Evolutionary conservation across 176 grass and related monocot genomes (phyloP), one percentile per base, ranked within the genome.

Genomic region (Themeda triandra): DNA sequence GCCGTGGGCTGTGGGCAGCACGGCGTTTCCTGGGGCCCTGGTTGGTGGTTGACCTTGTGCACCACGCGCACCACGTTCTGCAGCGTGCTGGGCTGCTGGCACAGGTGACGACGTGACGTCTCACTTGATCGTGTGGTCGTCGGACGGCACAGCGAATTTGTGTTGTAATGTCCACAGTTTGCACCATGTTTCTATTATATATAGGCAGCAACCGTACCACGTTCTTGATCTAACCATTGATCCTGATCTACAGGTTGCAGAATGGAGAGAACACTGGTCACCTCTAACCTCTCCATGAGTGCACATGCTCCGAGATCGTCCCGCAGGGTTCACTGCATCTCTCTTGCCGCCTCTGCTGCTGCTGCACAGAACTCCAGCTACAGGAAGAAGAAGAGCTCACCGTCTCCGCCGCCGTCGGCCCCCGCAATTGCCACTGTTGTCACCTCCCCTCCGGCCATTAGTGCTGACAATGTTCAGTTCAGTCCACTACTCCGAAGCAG

Each of bases 221-320:
- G 17, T 28, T 11, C 13, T 76, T 14, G n/a, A 6, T 5, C 39
- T 45, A 77, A n/a, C 17, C 59, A 32, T 41, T 48, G 41, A 80
- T 80, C 60, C 17, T 64, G 54, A 78, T 71, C 73, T 51, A 40
- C 39, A 19, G 8, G 12, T 56, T 66, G 41, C 75, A 67, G 69
- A 42, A 89, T 89, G 87, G 82, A 89, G 76, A 73, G 82, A 68
- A 78, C 82, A 65, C 48, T 89, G 53, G 71, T 80, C 76, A 89
- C 82, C 14, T 89, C 82, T 40, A 84, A 67, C 46, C 66, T 89
- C 60, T 59, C 27, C 75, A 80, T 88, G 75, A 0, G 68, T 45
- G 81, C 46, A 5, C 75, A 84, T 12, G 59, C 46, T 37, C 1
- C 82, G 28, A 90, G 72, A 42, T 82, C 73, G 18, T 82, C 33